Evolutionary conservation across 1,284 basidiomycete species (phyloP).

Genomic region (Ustilago hordei): DNA sequence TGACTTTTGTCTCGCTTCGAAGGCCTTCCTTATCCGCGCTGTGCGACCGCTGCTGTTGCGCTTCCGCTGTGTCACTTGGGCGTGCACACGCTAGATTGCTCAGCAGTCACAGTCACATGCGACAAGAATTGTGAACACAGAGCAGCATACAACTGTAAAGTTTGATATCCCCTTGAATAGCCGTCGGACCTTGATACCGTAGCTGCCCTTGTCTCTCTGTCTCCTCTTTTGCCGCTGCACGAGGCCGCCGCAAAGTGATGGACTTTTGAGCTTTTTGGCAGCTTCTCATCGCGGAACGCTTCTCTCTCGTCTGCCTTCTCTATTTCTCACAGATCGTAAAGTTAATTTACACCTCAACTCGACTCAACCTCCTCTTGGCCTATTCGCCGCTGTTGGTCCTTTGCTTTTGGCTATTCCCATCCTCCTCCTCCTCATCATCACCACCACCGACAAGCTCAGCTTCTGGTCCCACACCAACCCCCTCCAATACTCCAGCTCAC

Average conservation of each 20-base stretch:
- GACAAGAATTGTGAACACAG: background rate
- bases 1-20: background rate
- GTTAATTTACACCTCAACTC: slow-evolving; percentile 5
- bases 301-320: background rate
- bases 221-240: background rate
- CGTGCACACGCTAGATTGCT: slow-evolving; percentile 4
- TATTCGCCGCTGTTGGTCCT: background rate
- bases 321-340: background rate
- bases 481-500: background rate
- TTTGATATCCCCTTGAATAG: background rate
- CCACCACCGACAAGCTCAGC: background rate
- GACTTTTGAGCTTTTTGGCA: slow-evolving; percentile 5
- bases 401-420: background rate
- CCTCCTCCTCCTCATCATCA: background rate
- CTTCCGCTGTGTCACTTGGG: background rate
- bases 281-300: background rate
- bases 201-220: background rate
- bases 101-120: slow-evolving; percentile 2
- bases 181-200: background rate
- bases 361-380: background rate
- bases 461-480: background rate
- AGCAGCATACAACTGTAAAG: background rate
- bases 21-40: background rate
- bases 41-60: background rate
- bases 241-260: background rate